Evolutionary conservation across 768 basidiomycete species (phyloP).

Genomic region (Floccularia luteovirens): DNA sequence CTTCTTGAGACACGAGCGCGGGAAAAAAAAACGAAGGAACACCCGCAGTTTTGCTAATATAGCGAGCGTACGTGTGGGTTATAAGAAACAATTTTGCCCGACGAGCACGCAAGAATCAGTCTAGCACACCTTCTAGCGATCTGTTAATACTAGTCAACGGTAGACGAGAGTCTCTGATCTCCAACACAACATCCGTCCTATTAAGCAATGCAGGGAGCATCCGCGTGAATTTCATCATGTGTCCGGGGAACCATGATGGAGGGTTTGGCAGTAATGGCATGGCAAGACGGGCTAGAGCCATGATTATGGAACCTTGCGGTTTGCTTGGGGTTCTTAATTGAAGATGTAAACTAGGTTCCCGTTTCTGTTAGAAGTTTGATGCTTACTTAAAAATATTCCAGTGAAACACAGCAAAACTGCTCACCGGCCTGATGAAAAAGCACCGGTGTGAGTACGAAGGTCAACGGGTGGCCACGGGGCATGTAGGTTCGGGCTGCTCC

Average conservation of each 20-base stretch:
- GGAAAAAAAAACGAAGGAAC: too few species aligned
- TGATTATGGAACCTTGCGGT: slow-evolving; percentile 7
- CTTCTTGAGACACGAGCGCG: too few species aligned
- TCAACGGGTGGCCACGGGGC: too few species aligned
- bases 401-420: too few species aligned
- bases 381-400: too few species aligned
- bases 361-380: too few species aligned
- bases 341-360: neutral
- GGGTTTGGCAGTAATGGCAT: slow-evolving; percentile 50
- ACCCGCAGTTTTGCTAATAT: too few species aligned
- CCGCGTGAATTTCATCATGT: slow-evolving; percentile 86
- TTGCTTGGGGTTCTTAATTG: neutral
- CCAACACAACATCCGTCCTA: slow-evolving; percentile 86
- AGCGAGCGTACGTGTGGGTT: neutral
- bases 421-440: too few species aligned
- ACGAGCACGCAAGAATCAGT: slow-evolving; percentile 16
- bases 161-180: slow-evolving; percentile 87
- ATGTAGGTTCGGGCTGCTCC: too few species aligned
- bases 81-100: slow-evolving; percentile 11
- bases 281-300: slow-evolving; percentile 28
- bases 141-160: slow-evolving; percentile 93
- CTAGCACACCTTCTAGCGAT: slow-evolving; percentile 68
- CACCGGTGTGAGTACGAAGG: too few species aligned
- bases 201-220: slow-evolving; percentile 70
- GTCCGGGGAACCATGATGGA: slow-evolving; percentile 93